Conservation (phyloP, 495 filamentous ascomycete genomes). For the Aspergillus biplanus region DNA sequence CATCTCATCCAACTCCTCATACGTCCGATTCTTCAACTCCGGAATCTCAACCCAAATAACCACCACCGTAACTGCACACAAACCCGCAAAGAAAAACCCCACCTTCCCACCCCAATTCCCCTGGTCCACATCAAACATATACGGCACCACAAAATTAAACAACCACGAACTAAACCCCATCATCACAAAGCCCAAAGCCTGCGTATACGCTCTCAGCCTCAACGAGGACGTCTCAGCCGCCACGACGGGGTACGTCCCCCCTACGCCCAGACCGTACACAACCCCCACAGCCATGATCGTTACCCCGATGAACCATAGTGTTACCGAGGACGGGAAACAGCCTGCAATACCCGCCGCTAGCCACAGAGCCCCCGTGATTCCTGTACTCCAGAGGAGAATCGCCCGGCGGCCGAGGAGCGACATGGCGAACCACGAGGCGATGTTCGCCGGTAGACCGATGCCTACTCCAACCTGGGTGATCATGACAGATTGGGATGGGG, state of each 20-base stretch:
- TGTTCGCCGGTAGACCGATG: conserved; percentile 25
- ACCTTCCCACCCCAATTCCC: conserved; percentile 33
- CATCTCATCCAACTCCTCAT: conserved; percentile 33
- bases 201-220: conserved; percentile 33
- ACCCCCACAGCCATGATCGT: too few species aligned
- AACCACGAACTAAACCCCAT: conserved; percentile 28
- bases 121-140: conserved; percentile 33
- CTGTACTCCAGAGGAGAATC: conserved; percentile 27
- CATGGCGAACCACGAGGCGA: conserved; percentile 28
- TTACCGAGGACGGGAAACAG: conserved; percentile 15
- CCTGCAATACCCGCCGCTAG: conserved; percentile 31
- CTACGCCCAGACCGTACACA: too few species aligned
- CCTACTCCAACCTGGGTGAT: conserved; percentile 31
- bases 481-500: conserved; percentile 20
- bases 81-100: conserved; percentile 30
- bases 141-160: conserved; percentile 30
- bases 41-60: conserved; percentile 31
- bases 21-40: conserved; percentile 32
- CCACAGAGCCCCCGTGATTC: conserved; percentile 18
- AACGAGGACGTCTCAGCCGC: conserved; percentile 23
- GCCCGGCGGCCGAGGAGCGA: conserved; percentile 23
- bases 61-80: conserved; percentile 8
- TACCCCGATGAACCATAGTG: too few species aligned
- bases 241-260: too few species aligned
- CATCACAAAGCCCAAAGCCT: conserved; percentile 31